Evolutionary conservation across 164 flowering plant genomes (phyloP), one percentile per base, ranked within the genome.

Genomic region (Annona squamosa): DNA sequence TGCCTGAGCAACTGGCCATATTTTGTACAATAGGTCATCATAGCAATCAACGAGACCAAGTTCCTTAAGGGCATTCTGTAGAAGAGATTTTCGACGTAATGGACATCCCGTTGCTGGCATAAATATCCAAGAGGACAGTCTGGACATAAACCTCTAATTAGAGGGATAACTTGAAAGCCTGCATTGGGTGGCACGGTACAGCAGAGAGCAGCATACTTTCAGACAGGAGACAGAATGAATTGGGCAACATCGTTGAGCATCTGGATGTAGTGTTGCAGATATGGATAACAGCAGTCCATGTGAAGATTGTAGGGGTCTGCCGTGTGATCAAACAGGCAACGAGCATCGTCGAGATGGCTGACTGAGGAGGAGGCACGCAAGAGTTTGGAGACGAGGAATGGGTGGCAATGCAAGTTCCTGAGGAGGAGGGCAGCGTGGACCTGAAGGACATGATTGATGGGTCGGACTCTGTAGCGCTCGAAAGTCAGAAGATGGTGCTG

Each of bases 391-490:
- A 77, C 82, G 18, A 90, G 61, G 69, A 83, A 73, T 46, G 86
- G 85, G 86, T 89, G 73, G 48, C 70, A 73, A 48, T 84, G 74
- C 64, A 83, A 82, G 68, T 84, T 83, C 72, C 82, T 85, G 48
- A 89, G 89, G 81, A 90, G 82, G 68, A 89, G 77, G 42, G 74
- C 82, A 2, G 93, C 98, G 81, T 93, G 98, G 84, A 86, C 76
- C 77, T 87, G 92, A 70, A 74, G 88, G 13, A 83, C 74, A 57
- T 88, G 86, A 70, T 63, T 44, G 67, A 85, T 46, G 75, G 87
- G 72, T 74, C 81, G 83, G 72, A 88, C 82, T 63, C 76, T 78
- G 74, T 85, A 87, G 72, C 90, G 78, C 2, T 86, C 80, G 17
- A 56, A 18, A 9, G 75, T 52, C 0, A 72, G 81, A 43, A 12